Percentiles rank a stretch among this genome's conserved stretches.
Evolutionary conservation across 2,329 filamentous ascomycete species (phyloP).

Genomic region (Pleoardoris graminearum): DNA sequence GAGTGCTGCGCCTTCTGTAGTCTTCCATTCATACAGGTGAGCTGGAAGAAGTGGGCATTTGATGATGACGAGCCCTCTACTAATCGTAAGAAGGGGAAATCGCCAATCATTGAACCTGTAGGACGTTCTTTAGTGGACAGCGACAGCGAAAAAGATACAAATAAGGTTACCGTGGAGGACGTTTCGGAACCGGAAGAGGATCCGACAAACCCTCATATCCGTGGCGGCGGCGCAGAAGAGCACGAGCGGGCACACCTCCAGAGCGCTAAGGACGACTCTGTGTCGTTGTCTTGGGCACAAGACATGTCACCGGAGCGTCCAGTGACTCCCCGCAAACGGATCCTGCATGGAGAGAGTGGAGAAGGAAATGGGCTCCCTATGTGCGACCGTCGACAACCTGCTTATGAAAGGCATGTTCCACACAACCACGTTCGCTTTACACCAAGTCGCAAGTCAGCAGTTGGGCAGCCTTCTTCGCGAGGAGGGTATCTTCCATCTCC

Average conservation of each 20-base stretch:
- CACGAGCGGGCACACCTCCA: neutral
- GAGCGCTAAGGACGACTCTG: neutral
- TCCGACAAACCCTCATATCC: neutral
- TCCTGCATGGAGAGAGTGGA: neutral
- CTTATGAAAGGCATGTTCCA: neutral
- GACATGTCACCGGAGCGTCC: neutral
- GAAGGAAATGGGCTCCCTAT: neutral
- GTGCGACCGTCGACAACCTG: neutral
- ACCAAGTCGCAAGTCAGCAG: too few relatives aligned
- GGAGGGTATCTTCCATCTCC: too few relatives aligned
- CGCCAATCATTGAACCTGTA: neutral
- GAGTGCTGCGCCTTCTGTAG: conserved; percentile 4
- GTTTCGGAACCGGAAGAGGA: neutral
- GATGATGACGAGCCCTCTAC: neutral
- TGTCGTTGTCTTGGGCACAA: neutral
- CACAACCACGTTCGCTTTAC: neutral
- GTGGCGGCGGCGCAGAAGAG: conserved; percentile 1
- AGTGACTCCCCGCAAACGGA: neutral
- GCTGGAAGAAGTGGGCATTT: neutral
- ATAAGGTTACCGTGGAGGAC: neutral
- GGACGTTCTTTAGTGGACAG: neutral
- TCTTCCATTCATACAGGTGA: neutral
- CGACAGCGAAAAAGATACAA: too few relatives aligned
- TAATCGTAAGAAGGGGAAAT: neutral
- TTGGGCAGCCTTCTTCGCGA: too few relatives aligned